A percentile compares a stretch with the other conserved stretches of the same genome.
Evolutionary conservation across 345 rosid species (phyloP).

Genomic region (Cardamine occulta): DNA sequence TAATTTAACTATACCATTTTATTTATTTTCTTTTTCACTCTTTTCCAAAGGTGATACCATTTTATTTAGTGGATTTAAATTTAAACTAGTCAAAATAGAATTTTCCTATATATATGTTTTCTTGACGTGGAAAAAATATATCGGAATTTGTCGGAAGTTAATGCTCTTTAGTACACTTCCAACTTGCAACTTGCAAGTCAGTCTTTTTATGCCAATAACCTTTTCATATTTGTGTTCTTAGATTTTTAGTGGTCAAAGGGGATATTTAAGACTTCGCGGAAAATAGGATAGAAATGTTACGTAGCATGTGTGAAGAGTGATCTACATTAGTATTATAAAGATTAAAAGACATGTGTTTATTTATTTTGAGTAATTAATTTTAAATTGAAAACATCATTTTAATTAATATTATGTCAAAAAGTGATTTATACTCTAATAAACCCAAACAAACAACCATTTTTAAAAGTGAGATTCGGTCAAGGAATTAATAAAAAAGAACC

Average conservation of each 20-base stretch:
- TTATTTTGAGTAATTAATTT: background rate
- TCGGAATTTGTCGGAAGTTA: conserved; percentile 16
- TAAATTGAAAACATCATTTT: background rate
- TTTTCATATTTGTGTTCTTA: background rate
- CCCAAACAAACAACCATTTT: too few species aligned
- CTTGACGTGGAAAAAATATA: background rate
- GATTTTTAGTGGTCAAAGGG: background rate
- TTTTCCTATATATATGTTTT: background rate
- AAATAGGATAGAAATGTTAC: background rate
- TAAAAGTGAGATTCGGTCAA: too few species aligned
- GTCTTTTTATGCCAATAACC: background rate
- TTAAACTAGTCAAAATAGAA: background rate
- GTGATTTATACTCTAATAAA: too few species aligned
- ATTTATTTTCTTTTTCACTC: too few species aligned
- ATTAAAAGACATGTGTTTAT: background rate
- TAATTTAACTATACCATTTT: too few species aligned
- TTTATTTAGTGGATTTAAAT: background rate
- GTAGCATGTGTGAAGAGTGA: background rate
- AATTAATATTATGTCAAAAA: background rate
- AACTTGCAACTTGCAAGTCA: conserved; percentile 20
- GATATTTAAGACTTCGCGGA: background rate
- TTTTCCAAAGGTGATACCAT: too few species aligned
- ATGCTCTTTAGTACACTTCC: conserved; percentile 18
- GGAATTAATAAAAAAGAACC: too few species aligned
- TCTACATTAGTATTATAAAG: background rate